Evolutionary conservation across 352 stramenopile genomes (phyloP), one percentile per base, ranked within the genome.

Genomic region (Phytophthora syringae): DNA sequence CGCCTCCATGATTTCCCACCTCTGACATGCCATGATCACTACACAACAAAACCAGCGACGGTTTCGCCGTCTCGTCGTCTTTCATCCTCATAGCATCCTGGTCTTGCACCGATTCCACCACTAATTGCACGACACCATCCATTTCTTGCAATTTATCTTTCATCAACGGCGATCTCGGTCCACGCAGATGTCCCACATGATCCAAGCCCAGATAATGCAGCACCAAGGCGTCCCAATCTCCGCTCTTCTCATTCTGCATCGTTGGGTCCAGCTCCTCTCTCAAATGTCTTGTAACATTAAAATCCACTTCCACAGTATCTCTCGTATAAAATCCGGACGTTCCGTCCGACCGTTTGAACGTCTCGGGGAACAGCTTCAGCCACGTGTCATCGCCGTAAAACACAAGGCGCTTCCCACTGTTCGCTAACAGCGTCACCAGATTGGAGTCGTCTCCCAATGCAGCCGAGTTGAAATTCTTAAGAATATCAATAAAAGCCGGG

Each of bases 311-410:
- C 27, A 93, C 82, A 0, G 86, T 96, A 69, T 97, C 89, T 53
- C 81, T 79, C 16, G 89, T 94, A 78, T 93, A 97, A 62, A 97
- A 97, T 0, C 89, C 88, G 0, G 88, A 96, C 3, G 89, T 96
- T 4, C 79, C 85, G 48, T 97, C 89, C 0, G 79, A 62, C 5
- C 89, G 86, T 60, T 67, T 60, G 48, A 97, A 97, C 2, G 72
- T 59, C 16, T 77, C 39, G 2, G 89, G 89, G 37, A 96, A 97
- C 11, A 97, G 65, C 63, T 92, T 91, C 24, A 97, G 84, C 89
- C 89, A 97, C 64, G 89, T 97, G 62, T 97, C 89, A 64, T 97
- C 89, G 12, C 89, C 89, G 61, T 96, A 97, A 60, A 97, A 92
- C 39, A 96, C 89, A 37, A 95, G 74, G 3, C 78, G 73, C 25